phyloP scores from a whole-genome alignment of 371 early-diverging fungal genomes.

The Apophysomyces variabilis region DNA sequence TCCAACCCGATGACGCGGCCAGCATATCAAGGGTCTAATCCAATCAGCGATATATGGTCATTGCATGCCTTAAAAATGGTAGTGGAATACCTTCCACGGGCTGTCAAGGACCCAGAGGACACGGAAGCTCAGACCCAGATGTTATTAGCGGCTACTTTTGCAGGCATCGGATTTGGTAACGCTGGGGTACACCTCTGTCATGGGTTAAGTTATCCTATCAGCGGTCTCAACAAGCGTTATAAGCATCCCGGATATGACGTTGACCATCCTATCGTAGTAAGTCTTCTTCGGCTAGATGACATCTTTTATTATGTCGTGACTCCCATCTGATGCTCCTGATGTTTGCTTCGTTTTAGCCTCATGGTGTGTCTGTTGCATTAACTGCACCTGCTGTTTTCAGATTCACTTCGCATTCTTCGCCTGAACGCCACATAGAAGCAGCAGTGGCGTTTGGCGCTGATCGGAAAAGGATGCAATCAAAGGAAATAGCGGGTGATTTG shows the following conservation, averaged over 20 bases:
- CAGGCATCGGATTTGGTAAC: slow-evolving; percentile 93
- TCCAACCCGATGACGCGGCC: slow-evolving; percentile 84
- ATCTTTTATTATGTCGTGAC: not conserved
- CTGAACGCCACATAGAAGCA: slow-evolving; percentile 86
- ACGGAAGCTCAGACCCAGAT: slow-evolving; percentile 81
- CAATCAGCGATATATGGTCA: slow-evolving; percentile 92
- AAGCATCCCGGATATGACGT: slow-evolving; percentile 83
- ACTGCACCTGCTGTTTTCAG: slow-evolving; percentile 89
- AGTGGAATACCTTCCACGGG: slow-evolving; percentile 78
- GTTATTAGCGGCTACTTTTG: slow-evolving; percentile 91
- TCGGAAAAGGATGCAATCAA: slow-evolving; percentile 65
- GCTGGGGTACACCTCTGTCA: slow-evolving; percentile 86
- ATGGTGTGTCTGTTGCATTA: slow-evolving; percentile 87
- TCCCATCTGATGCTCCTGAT: slow-evolving; percentile 3
- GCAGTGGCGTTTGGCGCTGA: slow-evolving; percentile 85
- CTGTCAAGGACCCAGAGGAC: slow-evolving; percentile 74
- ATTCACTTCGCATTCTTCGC: slow-evolving; percentile 79
- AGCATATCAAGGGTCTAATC: slow-evolving; percentile 92
- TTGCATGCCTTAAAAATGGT: slow-evolving; percentile 83
- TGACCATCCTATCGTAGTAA: slow-evolving; percentile 76
- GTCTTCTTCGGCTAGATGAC: slow-evolving; percentile 4
- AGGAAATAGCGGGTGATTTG: slow-evolving; percentile 68
- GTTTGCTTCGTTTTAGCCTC: slow-evolving; percentile 23
- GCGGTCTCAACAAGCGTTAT: slow-evolving; percentile 83
- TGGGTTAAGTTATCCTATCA: slow-evolving; percentile 77